Evolutionary conservation across 805 yeast species (phyloP), one percentile per base, ranked within the genome.

Genomic region (Saturnispora galanensis): DNA sequence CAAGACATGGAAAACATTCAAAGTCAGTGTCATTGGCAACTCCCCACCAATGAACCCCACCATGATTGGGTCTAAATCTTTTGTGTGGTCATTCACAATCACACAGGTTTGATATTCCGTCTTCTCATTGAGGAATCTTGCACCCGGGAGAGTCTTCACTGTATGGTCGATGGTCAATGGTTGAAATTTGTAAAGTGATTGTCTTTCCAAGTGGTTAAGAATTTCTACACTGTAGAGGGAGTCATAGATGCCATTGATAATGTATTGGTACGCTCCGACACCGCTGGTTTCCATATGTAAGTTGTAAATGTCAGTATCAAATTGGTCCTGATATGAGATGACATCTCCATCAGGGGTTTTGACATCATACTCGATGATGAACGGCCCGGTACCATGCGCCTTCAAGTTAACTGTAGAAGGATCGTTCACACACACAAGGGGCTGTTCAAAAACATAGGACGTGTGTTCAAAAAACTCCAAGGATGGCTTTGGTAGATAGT

Each of bases 321-420:
- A 74, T 41, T 76, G 77, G 21, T 68, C 51, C 50, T 57, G 18
- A 54, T 50, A 47, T 50, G 58, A 42, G 57, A 60, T 77, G 4
- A 57, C 41, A 30, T 57, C 62, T 1, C 86, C 86, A 53, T 64
- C 67, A 6, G 93, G 89, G 34, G 70, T 63, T 26, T 64, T 64
- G 12, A 83, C 62, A n/a, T 76, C 73, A 58, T 87, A 86, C 34
- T 75, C 77, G 21, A 88, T 64, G n/a, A 73, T 62, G 51, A 86
- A 86, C 18, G 85, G 81, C 1, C 74, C 71, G 38, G 71, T 75
- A 13, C 89, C 89, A 17, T 67, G 57, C 9, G 79, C 58, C 45
- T 73, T 63, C 13, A 84, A 46, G 10, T 52, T 57, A 28, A 62
- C 42, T 1, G 52, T 44, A 3, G 53, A 59, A 3, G 52, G 41